Conservation (phyloP, 495 filamentous ascomycete species). For the Sordaria brevicollis region DNA sequence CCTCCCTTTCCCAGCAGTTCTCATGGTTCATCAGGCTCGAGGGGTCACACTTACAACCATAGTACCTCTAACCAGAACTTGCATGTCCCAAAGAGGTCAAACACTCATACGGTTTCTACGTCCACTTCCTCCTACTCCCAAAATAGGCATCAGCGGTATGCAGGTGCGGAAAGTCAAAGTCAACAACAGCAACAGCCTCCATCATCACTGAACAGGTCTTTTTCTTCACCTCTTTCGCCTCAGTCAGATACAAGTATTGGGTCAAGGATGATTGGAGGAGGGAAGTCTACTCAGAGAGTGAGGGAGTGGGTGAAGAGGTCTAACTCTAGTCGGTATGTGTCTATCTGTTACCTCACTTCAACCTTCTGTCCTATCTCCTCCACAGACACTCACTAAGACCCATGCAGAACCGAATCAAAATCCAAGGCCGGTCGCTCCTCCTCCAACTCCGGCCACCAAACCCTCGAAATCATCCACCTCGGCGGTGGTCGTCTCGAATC, state of each 20-base stretch:
- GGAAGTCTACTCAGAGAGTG: constrained; percentile 13
- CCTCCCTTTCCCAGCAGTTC: background rate
- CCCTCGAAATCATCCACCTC: constrained; percentile 20
- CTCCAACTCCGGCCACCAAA: constrained; percentile 2
- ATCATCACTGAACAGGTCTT: background rate
- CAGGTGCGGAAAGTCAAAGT: background rate
- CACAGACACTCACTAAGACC: background rate
- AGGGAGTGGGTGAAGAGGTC: constrained; percentile 21
- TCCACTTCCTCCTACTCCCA: background rate
- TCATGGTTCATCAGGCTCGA: background rate
- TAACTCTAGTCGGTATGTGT: constrained; percentile 11
- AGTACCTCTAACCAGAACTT: background rate
- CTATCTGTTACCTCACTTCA: background rate
- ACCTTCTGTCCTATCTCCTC: too few species aligned
- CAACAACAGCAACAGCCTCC: background rate
- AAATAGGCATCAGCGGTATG: background rate
- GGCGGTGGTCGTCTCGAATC: constrained; percentile 19
- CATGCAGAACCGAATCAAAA: background rate
- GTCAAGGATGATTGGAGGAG: background rate
- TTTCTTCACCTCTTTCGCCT: background rate
- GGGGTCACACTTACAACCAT: background rate
- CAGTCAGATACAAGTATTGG: background rate
- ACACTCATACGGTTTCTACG: background rate
- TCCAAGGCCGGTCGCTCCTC: background rate
- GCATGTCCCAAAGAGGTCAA: background rate